These are phyloP conservation scores for Aspergillus luchuensis DNA, from an alignment of 2,329 filamentous ascomycete species.

Conservation along the genomic window DNA sequence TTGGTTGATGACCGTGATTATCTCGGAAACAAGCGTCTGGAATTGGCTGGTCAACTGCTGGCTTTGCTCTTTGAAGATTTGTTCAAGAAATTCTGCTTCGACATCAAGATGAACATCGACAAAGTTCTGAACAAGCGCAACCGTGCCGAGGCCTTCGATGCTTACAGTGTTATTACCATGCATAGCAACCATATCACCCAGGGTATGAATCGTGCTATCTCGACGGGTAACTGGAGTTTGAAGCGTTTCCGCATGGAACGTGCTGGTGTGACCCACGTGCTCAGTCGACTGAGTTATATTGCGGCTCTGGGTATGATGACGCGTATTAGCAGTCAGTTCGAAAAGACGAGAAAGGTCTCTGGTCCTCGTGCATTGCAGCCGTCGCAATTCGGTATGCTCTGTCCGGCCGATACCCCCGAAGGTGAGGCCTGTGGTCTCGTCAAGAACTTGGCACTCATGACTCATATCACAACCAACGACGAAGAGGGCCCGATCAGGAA, in stretches of 20 bases:
- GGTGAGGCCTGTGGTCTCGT: conserved; percentile 97
- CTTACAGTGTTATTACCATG: conserved; percentile 77
- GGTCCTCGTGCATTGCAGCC: conserved; percentile 94
- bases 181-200: conserved; percentile 85
- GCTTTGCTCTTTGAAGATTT: conserved; percentile 94
- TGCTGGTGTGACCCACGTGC: conserved; percentile 92
- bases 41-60: conserved; percentile 90
- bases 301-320: conserved; percentile 99
- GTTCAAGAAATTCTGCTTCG: conserved; percentile 90
- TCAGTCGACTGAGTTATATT: conserved; percentile 95
- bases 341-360: conserved; percentile 95
- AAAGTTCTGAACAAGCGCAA: conserved; percentile 94
- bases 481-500: conserved; percentile 88
- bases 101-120: conserved; percentile 91
- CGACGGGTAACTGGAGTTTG: conserved; percentile 95
- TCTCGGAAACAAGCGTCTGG: conserved; percentile 94
- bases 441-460: conserved; percentile 98
- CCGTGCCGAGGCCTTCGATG: conserved; percentile 83
- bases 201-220: conserved; percentile 93
- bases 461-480: conserved; percentile 95
- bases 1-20: conserved; percentile 96
- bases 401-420: conserved; percentile 95
- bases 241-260: conserved; percentile 99
- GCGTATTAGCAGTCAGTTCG: conserved; percentile 95
- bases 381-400: conserved; percentile 98